phyloP scores from a whole-genome alignment of 2,329 filamentous ascomycete genomes.

The Emergomyces pasteurianus region DNA sequence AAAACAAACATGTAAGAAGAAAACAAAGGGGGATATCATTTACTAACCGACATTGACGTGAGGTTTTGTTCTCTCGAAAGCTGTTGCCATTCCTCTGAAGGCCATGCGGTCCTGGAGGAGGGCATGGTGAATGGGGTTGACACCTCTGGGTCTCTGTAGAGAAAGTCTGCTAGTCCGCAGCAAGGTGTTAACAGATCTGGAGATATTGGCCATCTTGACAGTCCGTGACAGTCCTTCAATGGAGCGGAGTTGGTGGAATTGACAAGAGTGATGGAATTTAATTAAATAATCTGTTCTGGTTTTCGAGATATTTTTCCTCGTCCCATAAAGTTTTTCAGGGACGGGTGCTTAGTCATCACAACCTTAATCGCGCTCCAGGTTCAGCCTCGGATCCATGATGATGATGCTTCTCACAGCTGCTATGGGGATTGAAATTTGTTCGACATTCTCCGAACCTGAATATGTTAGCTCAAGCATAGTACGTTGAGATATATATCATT shows the following conservation, averaged over 20 bases:
- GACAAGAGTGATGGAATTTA: slow-evolving; percentile 2
- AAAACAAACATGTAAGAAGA: background rate
- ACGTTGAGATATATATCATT: background rate
- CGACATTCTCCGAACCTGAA: no score
- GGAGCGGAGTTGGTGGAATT: slow-evolving; percentile 12
- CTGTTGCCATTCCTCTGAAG: slow-evolving; percentile 46
- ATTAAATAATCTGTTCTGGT: background rate
- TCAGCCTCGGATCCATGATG: background rate
- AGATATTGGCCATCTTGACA: slow-evolving; percentile 64
- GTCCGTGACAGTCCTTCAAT: slow-evolving; percentile 32
- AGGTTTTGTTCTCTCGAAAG: slow-evolving; percentile 81
- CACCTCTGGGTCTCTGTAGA: slow-evolving; percentile 53
- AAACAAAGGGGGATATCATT: background rate
- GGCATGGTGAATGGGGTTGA: slow-evolving; percentile 61
- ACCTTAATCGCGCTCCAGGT: background rate
- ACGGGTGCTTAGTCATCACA: slow-evolving; percentile 23
- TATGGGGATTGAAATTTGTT: background rate
- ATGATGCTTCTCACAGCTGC: no score
- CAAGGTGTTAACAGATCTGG: slow-evolving; percentile 66
- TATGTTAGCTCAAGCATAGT: no score
- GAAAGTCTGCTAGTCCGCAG: slow-evolving; percentile 69
- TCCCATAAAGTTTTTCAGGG: slow-evolving; percentile 25
- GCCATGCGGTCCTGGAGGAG: slow-evolving; percentile 34
- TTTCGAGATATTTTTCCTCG: slow-evolving; percentile 5
- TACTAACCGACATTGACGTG: slow-evolving; percentile 89